These are phyloP conservation scores for Silybum marianum DNA, from an alignment of 129 eudicot genomes.

Conservation along the genomic window DNA sequence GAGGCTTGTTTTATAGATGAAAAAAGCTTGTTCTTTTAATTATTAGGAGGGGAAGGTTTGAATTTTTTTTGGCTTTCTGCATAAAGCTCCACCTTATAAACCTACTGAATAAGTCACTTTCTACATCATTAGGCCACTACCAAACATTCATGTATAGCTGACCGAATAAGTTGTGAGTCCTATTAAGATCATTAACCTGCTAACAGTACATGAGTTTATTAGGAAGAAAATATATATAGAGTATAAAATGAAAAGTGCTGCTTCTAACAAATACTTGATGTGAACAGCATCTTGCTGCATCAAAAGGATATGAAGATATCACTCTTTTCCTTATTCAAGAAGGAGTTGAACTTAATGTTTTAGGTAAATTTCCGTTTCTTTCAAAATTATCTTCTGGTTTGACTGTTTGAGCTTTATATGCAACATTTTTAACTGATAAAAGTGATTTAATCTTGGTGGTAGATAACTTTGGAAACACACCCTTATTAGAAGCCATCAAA, in stretches of 20 bases:
- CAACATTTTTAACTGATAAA: constrained; percentile 5
- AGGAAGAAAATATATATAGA: background rate
- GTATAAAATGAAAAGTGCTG: background rate
- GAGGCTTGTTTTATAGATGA: too few relatives aligned
- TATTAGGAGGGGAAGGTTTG: too few relatives aligned
- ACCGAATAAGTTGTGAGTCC: too few relatives aligned
- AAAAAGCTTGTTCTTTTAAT: too few relatives aligned
- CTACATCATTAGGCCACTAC: too few relatives aligned
- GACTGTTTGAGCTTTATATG: background rate
- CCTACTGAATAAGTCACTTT: too few relatives aligned
- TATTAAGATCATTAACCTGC: too few relatives aligned
- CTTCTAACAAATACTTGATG: constrained; percentile 22
- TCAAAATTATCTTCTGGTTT: background rate
- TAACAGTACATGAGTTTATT: too few relatives aligned
- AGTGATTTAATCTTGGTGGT: constrained; percentile 3
- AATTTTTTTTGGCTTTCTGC: too few relatives aligned
- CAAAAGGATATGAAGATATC: constrained; percentile 78
- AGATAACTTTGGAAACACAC: constrained; percentile 89
- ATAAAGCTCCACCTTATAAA: too few relatives aligned
- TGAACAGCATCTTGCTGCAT: constrained; percentile 92
- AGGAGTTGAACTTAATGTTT: constrained; percentile 56
- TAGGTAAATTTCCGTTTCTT: constrained; percentile 44
- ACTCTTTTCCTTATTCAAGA: constrained; percentile 73
- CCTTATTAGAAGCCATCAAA: constrained; percentile 86
- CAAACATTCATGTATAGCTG: too few relatives aligned